Base-by-base conservation (phyloP, 805 yeast genomes). In the Teunomyces barrocoloradensis region DNA sequence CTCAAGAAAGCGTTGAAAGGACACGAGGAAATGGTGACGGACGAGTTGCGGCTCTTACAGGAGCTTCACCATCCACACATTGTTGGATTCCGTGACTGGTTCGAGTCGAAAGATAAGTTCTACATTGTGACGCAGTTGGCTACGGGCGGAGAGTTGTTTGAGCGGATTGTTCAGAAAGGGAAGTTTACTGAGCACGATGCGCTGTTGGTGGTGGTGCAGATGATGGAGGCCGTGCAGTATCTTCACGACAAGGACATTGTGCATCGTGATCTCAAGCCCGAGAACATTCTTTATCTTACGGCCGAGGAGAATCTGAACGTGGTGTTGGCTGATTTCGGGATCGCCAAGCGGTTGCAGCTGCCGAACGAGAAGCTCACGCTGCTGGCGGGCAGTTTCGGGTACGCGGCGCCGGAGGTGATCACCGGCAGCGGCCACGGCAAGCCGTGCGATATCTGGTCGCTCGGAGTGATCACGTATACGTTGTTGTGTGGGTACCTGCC, bases 331-430 rank as follows among this genome's bases (percentile, higher is more conserved):
- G 99, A 92, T 69, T 92, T 92, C 66, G 99, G 99, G 43, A 94
- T 92, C 52, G 97, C 98, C 29, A 89, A 89, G 64, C 78, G 80
- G 56, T 70, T 92, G 53, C 73, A 75, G 49, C 65, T 74, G 10
- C 76, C 81, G 3, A 78, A 81, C 55, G 89, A 86, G 47, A 70
- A 80, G 50, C 72, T 89, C 49, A 81, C 77, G 28, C 73, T 85
- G 18, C 84, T 87, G 36, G 96, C 96, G 0, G 98, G 98, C 1
- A 87, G 96, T 1, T 84, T 89, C 66, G 98, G 99, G 1, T 92
- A 92, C 64, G 97, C 96, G 29, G 98, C 98, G 0, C 99, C 99
- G 0, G 99, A 92, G 61, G 90, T 92, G 6, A 77, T 92, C 33
- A 69, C 82, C 36, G 83, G 87, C 12, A 73, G 75, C 34, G 98